These are phyloP conservation scores for Sergeia podlipaevii DNA, from an alignment of 208 protist genomes.

Conservation along the genomic window DNA sequence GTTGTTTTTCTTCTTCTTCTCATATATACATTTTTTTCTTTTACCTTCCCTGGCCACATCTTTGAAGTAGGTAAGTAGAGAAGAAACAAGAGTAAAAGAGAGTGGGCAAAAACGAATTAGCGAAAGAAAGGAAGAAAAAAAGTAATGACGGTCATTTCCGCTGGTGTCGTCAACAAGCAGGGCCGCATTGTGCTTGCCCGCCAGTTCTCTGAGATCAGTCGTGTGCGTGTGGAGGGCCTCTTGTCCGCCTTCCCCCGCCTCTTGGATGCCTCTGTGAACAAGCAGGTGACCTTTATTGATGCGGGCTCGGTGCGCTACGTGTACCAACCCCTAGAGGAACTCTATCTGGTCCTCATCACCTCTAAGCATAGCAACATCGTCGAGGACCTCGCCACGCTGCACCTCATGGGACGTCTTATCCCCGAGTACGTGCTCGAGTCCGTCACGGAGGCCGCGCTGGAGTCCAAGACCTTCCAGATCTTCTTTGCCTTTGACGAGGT, in stretches of 20 bases:
- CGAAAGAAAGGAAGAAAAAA: conserved; percentile 1
- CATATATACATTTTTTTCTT: background rate
- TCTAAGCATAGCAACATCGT: conserved; percentile 97
- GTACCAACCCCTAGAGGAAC: conserved; percentile 96
- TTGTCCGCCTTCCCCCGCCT: conserved; percentile 97
- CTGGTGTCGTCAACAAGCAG: conserved; percentile 73
- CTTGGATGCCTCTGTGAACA: conserved; percentile 70
- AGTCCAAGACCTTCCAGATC: conserved; percentile 89
- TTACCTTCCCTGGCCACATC: background rate
- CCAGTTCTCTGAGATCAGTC: conserved; percentile 96
- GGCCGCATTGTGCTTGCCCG: conserved; percentile 91
- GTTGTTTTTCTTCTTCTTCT: background rate
- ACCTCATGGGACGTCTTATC: conserved; percentile 89
- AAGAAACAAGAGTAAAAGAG: conserved; percentile 5
- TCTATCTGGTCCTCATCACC: conserved; percentile 95
- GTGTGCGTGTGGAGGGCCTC: conserved; percentile 95
- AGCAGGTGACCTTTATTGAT: conserved; percentile 98
- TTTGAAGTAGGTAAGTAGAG: background rate
- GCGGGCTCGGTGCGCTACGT: conserved; percentile 96
- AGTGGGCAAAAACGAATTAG: background rate
- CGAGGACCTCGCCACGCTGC: conserved; percentile 97
- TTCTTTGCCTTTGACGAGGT: conserved; percentile 98
- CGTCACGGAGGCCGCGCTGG: conserved; percentile 72
- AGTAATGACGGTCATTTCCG: conserved; percentile 78
- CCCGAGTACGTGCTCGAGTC: conserved; percentile 83